phyloP scores from a whole-genome alignment of 1,284 basidiomycete species.

The Trametes versicolor region DNA sequence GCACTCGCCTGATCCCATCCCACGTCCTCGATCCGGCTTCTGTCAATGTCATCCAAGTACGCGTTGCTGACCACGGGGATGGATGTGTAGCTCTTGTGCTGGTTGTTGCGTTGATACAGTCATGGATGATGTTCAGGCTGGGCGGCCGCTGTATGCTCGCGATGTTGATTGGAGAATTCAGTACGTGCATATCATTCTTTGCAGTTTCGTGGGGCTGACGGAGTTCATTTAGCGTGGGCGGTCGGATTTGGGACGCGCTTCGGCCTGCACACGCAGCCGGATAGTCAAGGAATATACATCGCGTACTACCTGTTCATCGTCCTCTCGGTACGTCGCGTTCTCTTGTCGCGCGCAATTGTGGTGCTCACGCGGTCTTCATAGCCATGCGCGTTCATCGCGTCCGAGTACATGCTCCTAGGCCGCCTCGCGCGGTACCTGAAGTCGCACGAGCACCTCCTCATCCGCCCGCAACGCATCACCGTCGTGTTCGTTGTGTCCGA shows the following conservation, averaged over 20 bases:
- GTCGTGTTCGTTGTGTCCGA: conserved; percentile 66
- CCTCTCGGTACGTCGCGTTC: conserved; percentile 52
- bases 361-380: background rate
- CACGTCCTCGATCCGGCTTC: background rate
- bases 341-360: too few species aligned
- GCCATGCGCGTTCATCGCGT: conserved; percentile 83
- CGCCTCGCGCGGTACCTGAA: conserved; percentile 63
- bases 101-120: conserved; percentile 60
- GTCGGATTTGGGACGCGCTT: conserved; percentile 63
- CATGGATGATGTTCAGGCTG: conserved; percentile 56
- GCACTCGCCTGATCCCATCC: too few species aligned
- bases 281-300: conserved; percentile 55
- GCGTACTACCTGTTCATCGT: conserved; percentile 89
- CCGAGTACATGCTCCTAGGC: conserved; percentile 75
- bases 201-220: background rate
- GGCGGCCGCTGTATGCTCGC: conserved; percentile 70
- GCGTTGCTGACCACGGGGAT: background rate
- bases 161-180: conserved; percentile 73
- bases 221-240: conserved; percentile 50
- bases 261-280: conserved; percentile 55
- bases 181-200: conserved; percentile 45
- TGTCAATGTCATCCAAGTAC: too few species aligned
- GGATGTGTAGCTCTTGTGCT: conserved; percentile 55
- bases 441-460: conserved; percentile 61
- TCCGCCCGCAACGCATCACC: conserved; percentile 63